Evolutionary conservation across 2,329 filamentous ascomycete genomes (phyloP).

Genomic region (Diaporthe velutina): DNA sequence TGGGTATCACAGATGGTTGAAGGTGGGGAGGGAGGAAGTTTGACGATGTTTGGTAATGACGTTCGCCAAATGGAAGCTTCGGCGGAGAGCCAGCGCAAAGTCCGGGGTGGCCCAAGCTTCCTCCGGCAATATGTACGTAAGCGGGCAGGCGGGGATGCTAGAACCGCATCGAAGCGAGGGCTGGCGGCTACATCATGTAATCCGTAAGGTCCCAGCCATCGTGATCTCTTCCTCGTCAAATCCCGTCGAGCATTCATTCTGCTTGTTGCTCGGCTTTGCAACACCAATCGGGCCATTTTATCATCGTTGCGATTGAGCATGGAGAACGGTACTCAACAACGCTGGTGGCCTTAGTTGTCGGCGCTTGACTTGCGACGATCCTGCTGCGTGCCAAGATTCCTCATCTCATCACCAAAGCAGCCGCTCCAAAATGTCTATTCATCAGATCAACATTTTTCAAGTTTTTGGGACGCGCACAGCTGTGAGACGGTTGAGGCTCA

Average conservation of each 20-base stretch:
- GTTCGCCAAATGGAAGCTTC: slow-evolving; percentile 40
- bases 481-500: neutral
- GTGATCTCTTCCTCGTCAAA: neutral
- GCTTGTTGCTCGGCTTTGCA: neutral
- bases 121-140: neutral
- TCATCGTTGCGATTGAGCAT: neutral
- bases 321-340: no score
- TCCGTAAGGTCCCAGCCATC: neutral
- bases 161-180: slow-evolving; percentile 1
- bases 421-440: neutral
- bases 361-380: slow-evolving; percentile 15
- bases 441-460: neutral
- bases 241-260: neutral
- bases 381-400: slow-evolving; percentile 7
- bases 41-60: slow-evolving; percentile 35
- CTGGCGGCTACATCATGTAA: neutral
- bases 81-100: slow-evolving; percentile 23
- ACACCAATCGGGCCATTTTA: neutral
- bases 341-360: neutral
- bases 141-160: slow-evolving; percentile 6
- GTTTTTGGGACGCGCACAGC: no score
- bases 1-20: neutral
- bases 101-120: slow-evolving; percentile 26
- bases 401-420: neutral
- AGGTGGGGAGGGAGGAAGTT: slow-evolving; percentile 35